A percentile compares a stretch with the other conserved stretches of the same genome.
phyloP scores from a whole-genome alignment of 78 protist species.

The Dictyostelium intermedium region DNA sequence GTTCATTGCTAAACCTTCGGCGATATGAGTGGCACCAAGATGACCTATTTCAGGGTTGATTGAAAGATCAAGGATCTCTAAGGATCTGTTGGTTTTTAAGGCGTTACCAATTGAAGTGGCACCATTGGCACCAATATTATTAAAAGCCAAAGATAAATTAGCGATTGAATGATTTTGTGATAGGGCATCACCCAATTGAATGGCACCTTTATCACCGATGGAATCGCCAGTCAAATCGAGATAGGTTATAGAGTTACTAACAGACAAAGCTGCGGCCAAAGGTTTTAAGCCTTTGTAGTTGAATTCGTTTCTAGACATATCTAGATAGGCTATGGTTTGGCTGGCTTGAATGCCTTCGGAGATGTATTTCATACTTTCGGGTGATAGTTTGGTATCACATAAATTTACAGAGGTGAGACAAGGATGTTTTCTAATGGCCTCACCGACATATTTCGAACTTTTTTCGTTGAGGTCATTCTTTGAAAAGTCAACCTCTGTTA shows the following conservation, averaged over 20 bases:
- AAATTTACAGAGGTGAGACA: constrained; percentile 1
- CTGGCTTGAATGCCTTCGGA: constrained; percentile 43
- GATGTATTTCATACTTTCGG: constrained; percentile 25
- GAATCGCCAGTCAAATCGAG: constrained; percentile 74
- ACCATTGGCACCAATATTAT: constrained; percentile 62
- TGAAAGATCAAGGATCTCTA: constrained; percentile 41
- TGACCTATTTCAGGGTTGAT: constrained; percentile 66
- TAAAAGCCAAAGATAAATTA: constrained; percentile 47
- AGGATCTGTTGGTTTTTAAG: not conserved
- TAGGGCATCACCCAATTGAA: constrained; percentile 46
- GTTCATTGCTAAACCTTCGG: constrained; percentile 38
- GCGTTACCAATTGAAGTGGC: constrained; percentile 40
- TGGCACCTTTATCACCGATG: constrained; percentile 78
- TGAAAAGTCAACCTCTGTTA: constrained; percentile 35
- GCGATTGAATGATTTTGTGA: constrained; percentile 41
- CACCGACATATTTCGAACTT: constrained; percentile 28
- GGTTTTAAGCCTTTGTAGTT: constrained; percentile 60
- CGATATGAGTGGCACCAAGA: not conserved
- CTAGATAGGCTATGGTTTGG: constrained; percentile 9
- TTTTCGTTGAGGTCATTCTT: constrained; percentile 60
- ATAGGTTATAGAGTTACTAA: constrained; percentile 16
- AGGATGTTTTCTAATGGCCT: constrained; percentile 42
- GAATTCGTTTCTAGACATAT: constrained; percentile 78
- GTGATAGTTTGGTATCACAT: constrained; percentile 50
- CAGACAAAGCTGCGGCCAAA: constrained; percentile 36